Base-by-base conservation (phyloP, 768 basidiomycete species). In the Trametopsis cervina region DNA sequence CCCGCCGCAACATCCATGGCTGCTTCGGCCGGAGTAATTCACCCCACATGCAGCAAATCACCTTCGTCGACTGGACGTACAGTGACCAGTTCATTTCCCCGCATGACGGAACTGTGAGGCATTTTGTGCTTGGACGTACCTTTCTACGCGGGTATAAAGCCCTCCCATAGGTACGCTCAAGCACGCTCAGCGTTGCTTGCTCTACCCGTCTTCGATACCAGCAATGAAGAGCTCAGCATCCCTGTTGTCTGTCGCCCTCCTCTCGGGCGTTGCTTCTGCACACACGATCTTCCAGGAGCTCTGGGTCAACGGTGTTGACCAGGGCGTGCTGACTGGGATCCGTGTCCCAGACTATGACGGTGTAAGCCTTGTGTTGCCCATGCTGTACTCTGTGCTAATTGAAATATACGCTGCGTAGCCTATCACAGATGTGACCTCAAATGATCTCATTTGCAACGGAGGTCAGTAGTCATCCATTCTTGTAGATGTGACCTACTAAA, bases 371-470 rank as follows among this genome's bases (percentile, higher is more conserved):
- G 9, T 29, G n/a, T 15, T 15, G 2, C 5, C n/a, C 25, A 29
- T 37, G 24, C 22, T 15, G 20, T 6, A 22, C 36, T 10, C 33
- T 35, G 33, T 35, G 10, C 10, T 35, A 10, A 10, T 40, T n/a
- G n/a, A n/a, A n/a, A n/a, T n/a, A n/a, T n/a, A n/a, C n/a, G n/a
- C n/a, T 40, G 35, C 20, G 13, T 44, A 78, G 77, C 77, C 78
- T 13, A 77, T 82, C 49, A 76, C 61, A 15, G 74, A 80, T 56
- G 76, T 80, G 11, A 76, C 69, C 5, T 76, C 75, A 0, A 76
- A 76, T 61, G 73, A 69, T 44, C 18, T 74, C 40, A 80, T 79
- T 49, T 80, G 79, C 69, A 81, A 81, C 43, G 76, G 78, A 20
- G 77, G n/a, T n/a, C n/a, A n/a, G n/a, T n/a, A 76, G 11, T 78